Evolutionary conservation across 108 stramenopile genomes (phyloP), one percentile per base, ranked within the genome.

Genomic region (Nannochloropsis oceanica): DNA sequence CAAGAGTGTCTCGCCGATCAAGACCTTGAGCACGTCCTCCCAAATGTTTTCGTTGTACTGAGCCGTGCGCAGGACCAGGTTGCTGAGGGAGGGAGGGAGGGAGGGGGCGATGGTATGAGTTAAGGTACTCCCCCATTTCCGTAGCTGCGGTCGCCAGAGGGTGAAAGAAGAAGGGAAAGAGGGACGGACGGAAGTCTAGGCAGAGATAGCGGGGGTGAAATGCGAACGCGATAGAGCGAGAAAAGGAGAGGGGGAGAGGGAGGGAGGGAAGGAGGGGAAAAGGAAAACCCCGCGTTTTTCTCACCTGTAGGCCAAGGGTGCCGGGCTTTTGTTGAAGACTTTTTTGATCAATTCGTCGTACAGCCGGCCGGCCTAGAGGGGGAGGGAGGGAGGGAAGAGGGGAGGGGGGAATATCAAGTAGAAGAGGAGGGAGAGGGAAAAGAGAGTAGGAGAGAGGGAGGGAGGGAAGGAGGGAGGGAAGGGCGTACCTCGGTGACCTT

Each of bases 331-430:
- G 43, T 85, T 44, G 85, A 87, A 91, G 81, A 91, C 81, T 43
- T 89, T 89, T 8, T 27, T 82, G 44, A 90, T 83, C 27, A 91
- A 82, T 2, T 43, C 80, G 46, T 91, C 90, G 89, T 91, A 91
- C 26, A 86, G 8, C n/a, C 22, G 18, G 13, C 12, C 80, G 25
- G 46, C 46, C 46, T 50, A 18, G 13, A 13, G n/a, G 46, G 13
- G 46, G 46, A 50, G 46, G 18, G 18, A 18, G 46, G 18, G 0
- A 50, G 14, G 46, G 18, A 0, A 50, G 14, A 18, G 14, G 46
- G 46, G 46, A 50, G 46, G 46, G 46, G 18, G 18, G 46, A 50
- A 50, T 13, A 18, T 14, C 46, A 50, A 50, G 46, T 13, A 50
- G 18, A 50, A 50, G 46, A 50, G 46, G 18, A 0, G 18, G 0